A percentile compares a stretch with the other conserved stretches of the same genome.
These are phyloP conservation scores for Ampelocalamus luodianensis DNA, from an alignment of 176 grass and related monocot genomes.

Conservation along the genomic window DNA sequence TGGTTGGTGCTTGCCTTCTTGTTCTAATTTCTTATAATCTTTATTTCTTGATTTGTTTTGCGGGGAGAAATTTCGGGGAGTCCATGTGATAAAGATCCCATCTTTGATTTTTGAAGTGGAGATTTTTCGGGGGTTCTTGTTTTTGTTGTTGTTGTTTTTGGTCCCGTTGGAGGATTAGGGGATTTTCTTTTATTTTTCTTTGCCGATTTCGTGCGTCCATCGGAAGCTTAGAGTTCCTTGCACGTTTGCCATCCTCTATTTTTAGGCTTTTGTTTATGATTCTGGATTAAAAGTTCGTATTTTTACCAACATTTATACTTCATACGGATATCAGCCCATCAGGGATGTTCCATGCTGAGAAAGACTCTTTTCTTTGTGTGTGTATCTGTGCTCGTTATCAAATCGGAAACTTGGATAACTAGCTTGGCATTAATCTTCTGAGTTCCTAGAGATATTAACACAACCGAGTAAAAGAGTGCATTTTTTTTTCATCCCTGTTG, in stretches of 20 bases:
- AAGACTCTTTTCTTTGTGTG: neutral
- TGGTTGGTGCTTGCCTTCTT: conserved; percentile 27
- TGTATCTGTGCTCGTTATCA: neutral
- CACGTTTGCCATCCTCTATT: conserved; percentile 21
- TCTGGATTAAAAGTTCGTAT: neutral
- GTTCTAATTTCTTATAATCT: neutral
- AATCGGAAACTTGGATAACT: neutral
- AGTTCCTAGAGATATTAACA: conserved; percentile 14
- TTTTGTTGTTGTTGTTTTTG: neutral
- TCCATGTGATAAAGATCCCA: conserved; percentile 31
- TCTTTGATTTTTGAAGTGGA: conserved; percentile 27
- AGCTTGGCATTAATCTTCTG: conserved; percentile 31
- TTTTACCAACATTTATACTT: neutral
- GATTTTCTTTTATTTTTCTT: neutral
- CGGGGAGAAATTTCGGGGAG: neutral
- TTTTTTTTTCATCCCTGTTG: conserved; percentile 26
- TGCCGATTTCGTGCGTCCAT: neutral
- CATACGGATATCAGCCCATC: neutral
- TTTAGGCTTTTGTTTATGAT: conserved; percentile 12
- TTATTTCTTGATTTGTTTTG: neutral
- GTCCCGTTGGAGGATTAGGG: conserved; percentile 14
- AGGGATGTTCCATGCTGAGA: conserved; percentile 12
- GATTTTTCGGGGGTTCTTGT: conserved; percentile 25
- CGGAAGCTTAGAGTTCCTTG: conserved; percentile 36
- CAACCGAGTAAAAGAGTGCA: conserved; percentile 8